Percentiles rank a stretch among this genome's conserved stretches.
These are phyloP conservation scores for Boletus bicolor DNA, from an alignment of 768 basidiomycete species.

Conservation along the genomic window DNA sequence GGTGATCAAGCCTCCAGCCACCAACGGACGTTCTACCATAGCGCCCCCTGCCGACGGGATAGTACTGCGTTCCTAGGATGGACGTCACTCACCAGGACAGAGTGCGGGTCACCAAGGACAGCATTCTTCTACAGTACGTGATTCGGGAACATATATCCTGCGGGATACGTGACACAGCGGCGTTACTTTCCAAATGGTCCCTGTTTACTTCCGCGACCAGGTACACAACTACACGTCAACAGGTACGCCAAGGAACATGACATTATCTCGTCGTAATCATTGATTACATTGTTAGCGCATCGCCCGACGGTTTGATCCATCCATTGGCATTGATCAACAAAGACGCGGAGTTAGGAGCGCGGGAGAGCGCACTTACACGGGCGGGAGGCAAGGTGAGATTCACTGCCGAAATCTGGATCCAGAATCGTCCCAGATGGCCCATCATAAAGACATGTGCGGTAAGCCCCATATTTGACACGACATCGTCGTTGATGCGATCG, in stretches of 20 bases:
- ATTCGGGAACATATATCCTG: too few species aligned
- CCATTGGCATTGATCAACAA: not conserved
- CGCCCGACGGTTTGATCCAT: not conserved
- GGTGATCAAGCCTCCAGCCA: constrained; percentile 4
- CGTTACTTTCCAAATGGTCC: too few species aligned
- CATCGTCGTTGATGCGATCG: not conserved
- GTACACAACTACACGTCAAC: not conserved
- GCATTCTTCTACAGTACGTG: not conserved
- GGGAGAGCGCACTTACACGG: not conserved
- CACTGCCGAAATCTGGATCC: not conserved
- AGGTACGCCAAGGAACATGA: not conserved
- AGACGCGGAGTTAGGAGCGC: too few species aligned
- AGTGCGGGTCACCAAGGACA: not conserved
- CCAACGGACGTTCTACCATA: not conserved
- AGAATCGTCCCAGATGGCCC: not conserved
- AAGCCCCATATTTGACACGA: not conserved
- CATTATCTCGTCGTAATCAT: not conserved
- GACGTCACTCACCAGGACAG: not conserved
- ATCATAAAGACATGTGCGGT: not conserved
- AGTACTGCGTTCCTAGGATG: not conserved
- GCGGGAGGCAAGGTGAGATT: too few species aligned
- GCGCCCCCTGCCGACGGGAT: not conserved
- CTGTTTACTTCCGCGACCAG: not conserved
- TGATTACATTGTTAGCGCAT: not conserved
- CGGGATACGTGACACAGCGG: too few species aligned